Evolutionary conservation across 2,329 filamentous ascomycete genomes (phyloP), one percentile per base, ranked within the genome.

Genomic region (Phyllosticta capitalensis): DNA sequence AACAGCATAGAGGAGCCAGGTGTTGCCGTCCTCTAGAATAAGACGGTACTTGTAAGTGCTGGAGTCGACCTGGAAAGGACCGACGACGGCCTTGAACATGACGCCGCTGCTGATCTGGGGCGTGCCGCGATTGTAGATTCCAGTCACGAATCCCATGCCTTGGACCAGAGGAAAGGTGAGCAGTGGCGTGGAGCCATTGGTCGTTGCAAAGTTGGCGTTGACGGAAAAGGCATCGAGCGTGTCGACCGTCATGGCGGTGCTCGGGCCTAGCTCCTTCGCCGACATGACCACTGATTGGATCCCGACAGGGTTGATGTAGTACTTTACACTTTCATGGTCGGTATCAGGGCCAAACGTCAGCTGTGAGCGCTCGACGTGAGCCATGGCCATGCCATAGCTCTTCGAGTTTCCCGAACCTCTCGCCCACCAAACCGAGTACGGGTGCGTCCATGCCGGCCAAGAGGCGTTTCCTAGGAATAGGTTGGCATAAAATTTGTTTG

Each of bases 141-240:
- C 91, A 3, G 92, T 96, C 20, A 95, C 79, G 66, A 91, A 94
- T 0, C 85, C 89, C 84, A 95, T 94, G 19, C 94, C 94, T 69
- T 97, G 92, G 0, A 95, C 85, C 9, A 96, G 70, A 0, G 92
- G 91, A 63, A 95, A 88, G 0, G 83, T 86, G 52, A 97, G 81
- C 0, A 83, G 75, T 1, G 86, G 81, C 0, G 76, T 69, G 6
- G 81, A 79, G 9, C 76, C 76, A 22, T 72, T 68, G 30, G 78
- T 76, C 3, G 82, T 78, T 56, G 79, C 82, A 30, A 97, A 76
- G 54, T 89, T 87, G 49, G 89, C 84, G 65, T 89, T 84, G 2
- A 78, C 81, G 0, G 83, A 85, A 68, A 85, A 84, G 6, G 77
- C 80, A 60, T 77, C 73, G 4, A 81, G 69, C 1, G 76, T 72